A percentile compares a stretch with the other conserved stretches of the same genome.
Evolutionary conservation across 768 basidiomycete genomes (phyloP).

Genomic region (Exidia glandulosa): DNA sequence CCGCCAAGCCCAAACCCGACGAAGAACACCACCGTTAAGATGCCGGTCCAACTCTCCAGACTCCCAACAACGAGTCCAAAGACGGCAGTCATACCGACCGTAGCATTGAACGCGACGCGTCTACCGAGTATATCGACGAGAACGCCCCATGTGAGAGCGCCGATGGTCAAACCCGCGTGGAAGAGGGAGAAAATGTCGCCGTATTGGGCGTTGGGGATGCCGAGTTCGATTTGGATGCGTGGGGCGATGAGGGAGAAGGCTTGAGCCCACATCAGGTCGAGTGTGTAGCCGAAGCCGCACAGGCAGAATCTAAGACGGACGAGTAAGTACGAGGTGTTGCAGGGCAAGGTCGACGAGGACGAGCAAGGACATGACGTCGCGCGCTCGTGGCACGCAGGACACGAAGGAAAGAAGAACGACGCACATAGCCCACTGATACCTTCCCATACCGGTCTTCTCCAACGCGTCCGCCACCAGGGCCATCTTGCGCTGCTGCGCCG

Average conservation of each 20-base stretch:
- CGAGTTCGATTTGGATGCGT: neutral
- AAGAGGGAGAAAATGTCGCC: constrained; percentile 23
- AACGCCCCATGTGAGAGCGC: constrained; percentile 37
- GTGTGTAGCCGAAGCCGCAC: no score
- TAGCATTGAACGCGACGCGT: constrained; percentile 40
- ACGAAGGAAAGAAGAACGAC: no score
- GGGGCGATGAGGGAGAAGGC: constrained; percentile 2
- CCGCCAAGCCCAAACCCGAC: constrained; percentile 35
- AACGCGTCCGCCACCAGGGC: constrained; percentile 43
- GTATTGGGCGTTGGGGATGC: neutral
- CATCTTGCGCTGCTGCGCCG: no score
- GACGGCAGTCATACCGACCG: constrained; percentile 39
- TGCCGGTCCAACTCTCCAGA: constrained; percentile 33
- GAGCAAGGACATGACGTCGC: neutral
- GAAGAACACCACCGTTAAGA: constrained; percentile 30
- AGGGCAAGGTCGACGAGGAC: neutral
- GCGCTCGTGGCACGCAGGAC: no score
- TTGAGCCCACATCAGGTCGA: no score
- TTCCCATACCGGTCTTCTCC: constrained; percentile 60
- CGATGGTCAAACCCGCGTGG: constrained; percentile 47
- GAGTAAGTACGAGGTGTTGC: no score
- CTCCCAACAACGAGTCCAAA: constrained; percentile 43
- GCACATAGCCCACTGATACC: constrained; percentile 31
- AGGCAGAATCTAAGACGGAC: no score
- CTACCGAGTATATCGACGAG: constrained; percentile 44